Conservation (phyloP, 2,329 filamentous ascomycete species). For the Microcyclosporella mali region DNA sequence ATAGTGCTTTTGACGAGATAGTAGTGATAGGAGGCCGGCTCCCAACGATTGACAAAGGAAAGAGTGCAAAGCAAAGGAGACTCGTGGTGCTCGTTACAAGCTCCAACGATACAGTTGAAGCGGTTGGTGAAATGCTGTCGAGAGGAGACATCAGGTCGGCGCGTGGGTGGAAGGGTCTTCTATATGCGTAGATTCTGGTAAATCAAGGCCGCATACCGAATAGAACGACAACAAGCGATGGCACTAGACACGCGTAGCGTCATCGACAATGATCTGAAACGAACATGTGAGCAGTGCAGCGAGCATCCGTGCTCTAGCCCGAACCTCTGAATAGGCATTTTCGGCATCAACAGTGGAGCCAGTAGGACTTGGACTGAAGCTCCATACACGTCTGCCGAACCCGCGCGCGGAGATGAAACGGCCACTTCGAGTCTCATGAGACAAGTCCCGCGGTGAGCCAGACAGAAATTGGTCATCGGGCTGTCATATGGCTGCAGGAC, state of each 20-base stretch:
- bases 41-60: slow-evolving; percentile 34
- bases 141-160: slow-evolving; percentile 13
- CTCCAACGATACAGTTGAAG: slow-evolving; percentile 17
- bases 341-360: slow-evolving; percentile 5
- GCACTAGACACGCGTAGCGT: slow-evolving; percentile 15
- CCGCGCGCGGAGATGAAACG: slow-evolving; percentile 10
- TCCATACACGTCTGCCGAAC: slow-evolving; percentile 12
- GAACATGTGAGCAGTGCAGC: slow-evolving; percentile 21
- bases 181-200: slow-evolving; percentile 22
- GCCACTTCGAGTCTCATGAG: slow-evolving; percentile 10
- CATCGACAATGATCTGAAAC: slow-evolving; percentile 22
- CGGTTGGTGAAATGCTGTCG: slow-evolving; percentile 21
- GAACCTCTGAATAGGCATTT: slow-evolving; percentile 6
- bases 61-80: slow-evolving; percentile 33
- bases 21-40: slow-evolving; percentile 38
- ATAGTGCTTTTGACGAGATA: slow-evolving; percentile 12
- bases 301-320: slow-evolving; percentile 18
- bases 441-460: slow-evolving; percentile 7
- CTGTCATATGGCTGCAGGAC: slow-evolving; percentile 9
- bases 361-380: slow-evolving; percentile 4
- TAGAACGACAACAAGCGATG: slow-evolving; percentile 14
- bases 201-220: slow-evolving; percentile 14
- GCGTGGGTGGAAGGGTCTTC: slow-evolving; percentile 13
- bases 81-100: slow-evolving; percentile 34
- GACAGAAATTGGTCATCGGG: slow-evolving; percentile 10